Base-by-base conservation (phyloP, 2,329 filamentous ascomycete genomes). In the Claviceps fusiformis region DNA sequence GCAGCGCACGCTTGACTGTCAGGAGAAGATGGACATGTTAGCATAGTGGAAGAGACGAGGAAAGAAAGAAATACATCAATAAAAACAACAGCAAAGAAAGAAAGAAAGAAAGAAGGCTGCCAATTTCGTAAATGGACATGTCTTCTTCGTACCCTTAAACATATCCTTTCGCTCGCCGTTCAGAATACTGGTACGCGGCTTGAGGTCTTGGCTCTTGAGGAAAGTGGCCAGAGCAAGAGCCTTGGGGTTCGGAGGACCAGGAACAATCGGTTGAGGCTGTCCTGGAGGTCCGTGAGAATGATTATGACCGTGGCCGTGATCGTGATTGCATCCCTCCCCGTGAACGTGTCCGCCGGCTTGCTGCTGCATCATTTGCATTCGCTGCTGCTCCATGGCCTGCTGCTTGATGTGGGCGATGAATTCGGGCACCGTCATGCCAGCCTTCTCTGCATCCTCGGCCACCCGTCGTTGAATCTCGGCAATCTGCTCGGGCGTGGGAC, bases 141-240 rank as follows among this genome's bases (percentile, higher is more conserved):
- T 31, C 6, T 33, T 13, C 35, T 27, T 58, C 67, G 52, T 75
- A 92, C 89, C 90, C 78, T 86, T 87, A 72, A 98, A 97, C 88
- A 98, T 95, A 61, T 98, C 92, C 73, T 95, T 97, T 65, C 93
- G 82, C 77, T 96, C 91, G 64, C 93, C 93, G 61, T 96, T 91
- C 61, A 97, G 80, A 60, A 98, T 95, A 68, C 88, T 92, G 19
- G 91, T 96, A 59, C 93, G 80, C 19, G 81, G 79, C 79, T 98
- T 98, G 60, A 98, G 74, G 57, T 93, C 82, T 72, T 96, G 91
- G 56, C 79, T 71, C 62, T 84, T 83, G 57, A 98, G 74, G 72
- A 95, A 98, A 65, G 89, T 86, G 61, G 93, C 95, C 54, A 98
- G 80, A 9, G 91, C 90, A 49, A 97, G 73, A 24, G 90, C 91